Evolutionary conservation across 305 asterid species (phyloP).

Genomic region (Fraxinus greggii): DNA sequence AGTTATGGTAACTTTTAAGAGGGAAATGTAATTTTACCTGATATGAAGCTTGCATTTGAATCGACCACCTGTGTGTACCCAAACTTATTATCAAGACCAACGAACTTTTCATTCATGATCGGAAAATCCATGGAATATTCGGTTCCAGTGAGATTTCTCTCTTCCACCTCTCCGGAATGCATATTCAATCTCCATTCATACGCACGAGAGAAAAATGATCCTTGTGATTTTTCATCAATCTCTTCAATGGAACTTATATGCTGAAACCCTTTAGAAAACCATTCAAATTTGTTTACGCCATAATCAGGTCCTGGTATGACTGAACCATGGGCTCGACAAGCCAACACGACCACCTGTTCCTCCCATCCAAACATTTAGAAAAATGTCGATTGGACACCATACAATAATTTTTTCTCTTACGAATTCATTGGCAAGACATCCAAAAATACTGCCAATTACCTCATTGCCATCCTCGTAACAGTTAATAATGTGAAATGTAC

Average conservation of each 20-base stretch:
- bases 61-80: constrained; percentile 51
- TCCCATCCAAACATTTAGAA: background rate
- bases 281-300: constrained; percentile 42
- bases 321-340: constrained; percentile 48
- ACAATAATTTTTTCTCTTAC: background rate
- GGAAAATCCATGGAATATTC: constrained; percentile 67
- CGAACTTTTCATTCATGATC: constrained; percentile 42
- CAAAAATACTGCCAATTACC: constrained; percentile 21
- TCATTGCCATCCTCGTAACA: constrained; percentile 55
- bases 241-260: constrained; percentile 14
- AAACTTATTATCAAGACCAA: constrained; percentile 39
- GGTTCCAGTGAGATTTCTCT: constrained; percentile 46
- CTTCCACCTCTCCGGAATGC: constrained; percentile 39
- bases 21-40: constrained; percentile 37
- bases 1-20: background rate
- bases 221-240: constrained; percentile 17
- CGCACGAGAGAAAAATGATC: constrained; percentile 35
- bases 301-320: constrained; percentile 64
- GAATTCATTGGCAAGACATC: background rate
- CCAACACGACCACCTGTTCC: constrained; percentile 51
- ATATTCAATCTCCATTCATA: constrained; percentile 57
- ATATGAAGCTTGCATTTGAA: constrained; percentile 38
- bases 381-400: background rate
- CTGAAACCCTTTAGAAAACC: constrained; percentile 56
- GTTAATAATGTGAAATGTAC: constrained; percentile 58